phyloP scores from a whole-genome alignment of 768 basidiomycete species.

The Floccularia luteovirens region DNA sequence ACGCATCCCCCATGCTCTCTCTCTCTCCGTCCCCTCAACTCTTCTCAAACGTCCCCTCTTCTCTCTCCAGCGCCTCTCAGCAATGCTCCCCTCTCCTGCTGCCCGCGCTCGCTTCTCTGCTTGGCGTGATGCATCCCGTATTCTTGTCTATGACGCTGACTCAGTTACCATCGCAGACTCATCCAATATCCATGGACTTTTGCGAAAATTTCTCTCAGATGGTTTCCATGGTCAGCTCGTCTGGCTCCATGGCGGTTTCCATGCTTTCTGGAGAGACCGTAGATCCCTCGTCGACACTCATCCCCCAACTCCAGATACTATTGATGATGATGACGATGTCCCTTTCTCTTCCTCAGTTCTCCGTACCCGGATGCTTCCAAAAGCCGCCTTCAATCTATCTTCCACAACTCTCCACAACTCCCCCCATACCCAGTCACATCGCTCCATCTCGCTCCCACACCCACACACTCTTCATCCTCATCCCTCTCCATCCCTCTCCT shows the following conservation, averaged over 20 bases:
- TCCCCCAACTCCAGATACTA: constrained; percentile 40
- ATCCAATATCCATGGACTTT: constrained; percentile 63
- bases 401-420: constrained; percentile 28
- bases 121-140: constrained; percentile 52
- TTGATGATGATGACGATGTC: constrained; percentile 46
- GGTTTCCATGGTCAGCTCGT: constrained; percentile 50
- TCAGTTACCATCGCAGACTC: constrained; percentile 50
- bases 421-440: constrained; percentile 13
- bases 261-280: constrained; percentile 51
- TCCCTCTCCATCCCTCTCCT: constrained; percentile 9
- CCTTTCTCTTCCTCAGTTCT: constrained; percentile 24
- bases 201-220: constrained; percentile 64
- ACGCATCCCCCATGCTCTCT: constrained; percentile 64
- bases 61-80: constrained; percentile 65
- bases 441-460: constrained; percentile 12
- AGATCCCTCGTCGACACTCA: constrained; percentile 44
- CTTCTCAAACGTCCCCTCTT: constrained; percentile 88
- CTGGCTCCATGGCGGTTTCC: constrained; percentile 83
- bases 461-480: constrained; percentile 8
- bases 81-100: constrained; percentile 65
- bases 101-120: constrained; percentile 52
- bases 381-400: constrained; percentile 54
- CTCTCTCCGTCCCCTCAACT: constrained; percentile 89
- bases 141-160: constrained; percentile 86
- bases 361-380: constrained; percentile 53